Evolutionary conservation across 2,329 filamentous ascomycete genomes (phyloP), one percentile per base, ranked within the genome.

Genomic region (Nectriaceae sp.): DNA sequence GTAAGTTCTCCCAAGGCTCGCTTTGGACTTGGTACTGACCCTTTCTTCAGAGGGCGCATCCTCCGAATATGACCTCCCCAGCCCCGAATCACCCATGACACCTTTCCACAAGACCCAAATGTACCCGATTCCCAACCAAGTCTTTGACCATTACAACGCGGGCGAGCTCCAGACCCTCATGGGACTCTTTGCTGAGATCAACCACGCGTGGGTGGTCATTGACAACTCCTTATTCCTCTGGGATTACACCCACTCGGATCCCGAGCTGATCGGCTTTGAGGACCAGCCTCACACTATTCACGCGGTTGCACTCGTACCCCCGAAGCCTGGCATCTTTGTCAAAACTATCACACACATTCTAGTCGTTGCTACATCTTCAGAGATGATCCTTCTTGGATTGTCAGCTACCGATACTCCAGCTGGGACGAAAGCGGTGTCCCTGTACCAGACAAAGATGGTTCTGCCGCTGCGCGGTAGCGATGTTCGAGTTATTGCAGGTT

Each of bases 161-260:
- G 88, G 89, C 49, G 86, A 96, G 65, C 84, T 97, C 20, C 87
- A 88, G 50, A 96, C 92, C n/a, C 83, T 84, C 63, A 96, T 99
- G 88, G 95, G 95, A 10, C 76, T 99, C 26, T 97, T 99, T 69
- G 89, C 94, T 16, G 89, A 95, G 70, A 80, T 99, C 63, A 92
- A 93, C 63, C 91, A 97, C 70, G 94, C 93, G 22, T 99, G 92
- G 89, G 89, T 96, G 46, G 84, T 89, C 20, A 94, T 99, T 66
- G 94, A 99, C 73, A 97, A 96, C 72, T 89, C 90, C 53, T 78
- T 99, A 38, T 99, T 97, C 67, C 78, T 99, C 15, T 99, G 95
- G 95, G 93, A 99, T 71, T 99, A 97, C 69, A 96, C 91, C 5
- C 83, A 90, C 66, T 85, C 89, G n/a, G 90, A 93, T 59, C 90